Conservation (phyloP, 2,329 filamentous ascomycete species). For the Fusarium papillatum region DNA sequence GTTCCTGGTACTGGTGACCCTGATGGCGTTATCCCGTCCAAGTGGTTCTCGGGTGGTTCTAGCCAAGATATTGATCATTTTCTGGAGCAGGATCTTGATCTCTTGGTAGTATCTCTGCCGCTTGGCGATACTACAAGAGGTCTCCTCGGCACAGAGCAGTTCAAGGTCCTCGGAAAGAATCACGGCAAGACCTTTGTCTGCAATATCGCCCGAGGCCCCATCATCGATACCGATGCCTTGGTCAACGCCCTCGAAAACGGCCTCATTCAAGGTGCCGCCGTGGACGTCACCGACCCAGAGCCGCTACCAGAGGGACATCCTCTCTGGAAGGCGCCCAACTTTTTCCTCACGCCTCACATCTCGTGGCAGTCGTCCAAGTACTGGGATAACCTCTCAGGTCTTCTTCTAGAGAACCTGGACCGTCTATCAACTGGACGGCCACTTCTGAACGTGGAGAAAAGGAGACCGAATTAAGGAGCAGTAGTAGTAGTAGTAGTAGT, state of each 20-base stretch:
- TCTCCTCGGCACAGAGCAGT: slow-evolving; percentile 59
- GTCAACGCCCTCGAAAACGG: slow-evolving; percentile 64
- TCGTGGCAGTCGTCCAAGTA: slow-evolving; percentile 49
- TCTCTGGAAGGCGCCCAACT: slow-evolving; percentile 75
- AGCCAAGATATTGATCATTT: slow-evolving; percentile 55
- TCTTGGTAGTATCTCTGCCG: slow-evolving; percentile 58
- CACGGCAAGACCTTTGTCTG: slow-evolving; percentile 65
- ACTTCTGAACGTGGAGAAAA: slow-evolving; percentile 45
- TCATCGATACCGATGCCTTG: slow-evolving; percentile 63
- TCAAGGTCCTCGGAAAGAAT: slow-evolving; percentile 50
- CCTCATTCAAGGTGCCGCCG: slow-evolving; percentile 67
- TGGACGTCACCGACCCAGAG: slow-evolving; percentile 82
- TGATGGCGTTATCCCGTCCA: slow-evolving; percentile 54
- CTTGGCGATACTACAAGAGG: slow-evolving; percentile 38
- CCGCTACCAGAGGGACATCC: slow-evolving; percentile 74
- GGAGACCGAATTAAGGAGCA: not conserved
- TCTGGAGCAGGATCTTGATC: slow-evolving; percentile 56
- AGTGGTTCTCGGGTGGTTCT: slow-evolving; percentile 57
- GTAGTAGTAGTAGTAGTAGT: not conserved
- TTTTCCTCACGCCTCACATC: slow-evolving; percentile 65
- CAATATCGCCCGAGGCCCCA: slow-evolving; percentile 72
- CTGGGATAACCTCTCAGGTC: slow-evolving; percentile 40
- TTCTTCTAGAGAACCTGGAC: slow-evolving; percentile 48
- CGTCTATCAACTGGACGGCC: slow-evolving; percentile 41
- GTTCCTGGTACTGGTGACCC: slow-evolving; percentile 72